Percentiles rank a stretch among this genome's conserved stretches.
Conservation (phyloP, 2,329 filamentous ascomycete genomes). For the Epichloe gansuensis region DNA sequence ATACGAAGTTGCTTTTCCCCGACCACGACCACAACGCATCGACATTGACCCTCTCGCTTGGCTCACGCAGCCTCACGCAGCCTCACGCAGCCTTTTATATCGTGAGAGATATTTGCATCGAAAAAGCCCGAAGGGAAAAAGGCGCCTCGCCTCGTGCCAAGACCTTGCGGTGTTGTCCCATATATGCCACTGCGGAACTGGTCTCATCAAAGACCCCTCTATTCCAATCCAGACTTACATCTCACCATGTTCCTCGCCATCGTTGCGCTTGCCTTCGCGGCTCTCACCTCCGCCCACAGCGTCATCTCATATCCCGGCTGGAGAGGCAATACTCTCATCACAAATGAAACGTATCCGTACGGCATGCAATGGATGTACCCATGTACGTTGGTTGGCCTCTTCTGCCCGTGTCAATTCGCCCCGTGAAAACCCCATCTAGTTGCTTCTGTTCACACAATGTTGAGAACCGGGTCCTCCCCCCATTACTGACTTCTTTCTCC, state of each 20-base stretch:
- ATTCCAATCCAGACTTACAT: neutral
- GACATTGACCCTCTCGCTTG: no score
- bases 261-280: slow-evolving; percentile 31
- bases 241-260: slow-evolving; percentile 6
- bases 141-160: neutral
- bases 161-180: neutral
- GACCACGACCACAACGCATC: neutral
- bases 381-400: slow-evolving; percentile 45
- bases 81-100: no score
- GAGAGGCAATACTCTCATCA: slow-evolving; percentile 75
- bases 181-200: neutral
- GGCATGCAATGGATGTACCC: slow-evolving; percentile 96
- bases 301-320: slow-evolving; percentile 78
- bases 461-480: no score
- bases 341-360: slow-evolving; percentile 68
- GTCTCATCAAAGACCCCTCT: neutral
- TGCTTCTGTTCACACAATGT: neutral
- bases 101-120: no score
- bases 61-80: no score
- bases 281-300: slow-evolving; percentile 54
- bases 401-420: neutral
- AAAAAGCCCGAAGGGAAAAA: neutral
- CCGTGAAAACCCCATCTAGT: slow-evolving; percentile 1
- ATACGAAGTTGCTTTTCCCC: neutral
- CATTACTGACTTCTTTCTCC: neutral